Evolutionary conservation across 306 rosid species (phyloP).

Genomic region (Inga laurina): DNA sequence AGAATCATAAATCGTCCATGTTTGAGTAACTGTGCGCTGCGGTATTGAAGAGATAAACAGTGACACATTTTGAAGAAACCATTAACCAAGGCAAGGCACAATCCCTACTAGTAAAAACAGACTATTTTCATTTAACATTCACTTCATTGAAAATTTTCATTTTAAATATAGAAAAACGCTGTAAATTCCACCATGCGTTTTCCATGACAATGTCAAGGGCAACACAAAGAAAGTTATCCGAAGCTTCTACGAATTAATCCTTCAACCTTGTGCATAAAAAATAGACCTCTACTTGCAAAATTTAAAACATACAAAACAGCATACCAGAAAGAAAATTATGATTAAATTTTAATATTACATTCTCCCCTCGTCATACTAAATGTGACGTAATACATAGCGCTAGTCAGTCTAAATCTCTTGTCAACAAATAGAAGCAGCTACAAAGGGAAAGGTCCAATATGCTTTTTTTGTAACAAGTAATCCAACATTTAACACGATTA

Average conservation of each 20-base stretch:
- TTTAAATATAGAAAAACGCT: neutral
- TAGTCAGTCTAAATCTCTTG: slow-evolving; percentile 27
- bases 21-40: neutral
- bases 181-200: no score
- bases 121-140: neutral
- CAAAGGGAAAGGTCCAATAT: slow-evolving; percentile 24
- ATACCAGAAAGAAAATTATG: neutral
- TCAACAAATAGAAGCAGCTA: slow-evolving; percentile 17
- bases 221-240: neutral
- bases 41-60: neutral
- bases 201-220: neutral
- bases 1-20: neutral
- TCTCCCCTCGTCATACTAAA: neutral
- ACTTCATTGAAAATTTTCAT: neutral
- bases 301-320: neutral
- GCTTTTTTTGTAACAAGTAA: neutral
- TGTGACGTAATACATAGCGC: slow-evolving; percentile 19
- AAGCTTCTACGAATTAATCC: neutral
- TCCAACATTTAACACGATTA: slow-evolving; percentile 21
- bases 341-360: slow-evolving; percentile 24
- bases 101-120: neutral
- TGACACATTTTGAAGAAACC: neutral
- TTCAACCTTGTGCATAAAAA: neutral
- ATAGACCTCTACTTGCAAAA: neutral
- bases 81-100: neutral